Evolutionary conservation across 163 green algal species (phyloP), one percentile per base, ranked within the genome.

Genomic region (Prototheca stagnorum): DNA sequence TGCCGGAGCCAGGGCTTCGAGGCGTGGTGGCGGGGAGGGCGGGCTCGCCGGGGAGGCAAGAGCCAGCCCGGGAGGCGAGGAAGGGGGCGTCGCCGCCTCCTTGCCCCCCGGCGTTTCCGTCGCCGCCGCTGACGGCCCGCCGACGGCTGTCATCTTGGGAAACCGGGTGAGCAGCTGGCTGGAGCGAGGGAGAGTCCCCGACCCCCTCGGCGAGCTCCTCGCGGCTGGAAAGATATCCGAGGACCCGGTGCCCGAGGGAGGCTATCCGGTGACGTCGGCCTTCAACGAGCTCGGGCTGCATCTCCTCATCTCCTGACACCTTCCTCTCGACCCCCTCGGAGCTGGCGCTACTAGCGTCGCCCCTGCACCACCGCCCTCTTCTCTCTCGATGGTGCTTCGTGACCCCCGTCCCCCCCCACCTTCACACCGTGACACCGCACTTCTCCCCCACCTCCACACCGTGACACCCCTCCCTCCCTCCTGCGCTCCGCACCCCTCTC

Each of bases 1-100:
- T 52, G 56, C 86, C 33, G 44, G 26, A 1, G 61, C 62, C 26
- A 88, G n/a, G n/a, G n/a, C n/a, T n/a, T n/a, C n/a, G n/a, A n/a
- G n/a, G 85, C 51, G 55, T 54, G 36, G 34, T 19, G 21, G 14
- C 53, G 0, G 20, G 43, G 23, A 60, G 42, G 25, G 54, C 75
- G 33, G 20, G 35, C 37, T 62, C 66, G 26, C 44, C 68, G 35
- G 64, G 56, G 5, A 41, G 76, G 76, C 19, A 86, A 85, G 51
- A 73, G 59, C 49, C 78, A 86, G 22, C 22, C 25, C n/a, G n/a
- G n/a, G n/a, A n/a, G n/a, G n/a, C n/a, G n/a, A n/a, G n/a, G n/a
- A n/a, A n/a, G n/a, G n/a, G 52, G 40, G 54, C 26, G 43, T 50
- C 3, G 25, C 19, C 20, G 49, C 12, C 24, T 46, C 24, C 37